Conservation (phyloP, 345 rosid species). For the Hibiscus mutabilis region DNA sequence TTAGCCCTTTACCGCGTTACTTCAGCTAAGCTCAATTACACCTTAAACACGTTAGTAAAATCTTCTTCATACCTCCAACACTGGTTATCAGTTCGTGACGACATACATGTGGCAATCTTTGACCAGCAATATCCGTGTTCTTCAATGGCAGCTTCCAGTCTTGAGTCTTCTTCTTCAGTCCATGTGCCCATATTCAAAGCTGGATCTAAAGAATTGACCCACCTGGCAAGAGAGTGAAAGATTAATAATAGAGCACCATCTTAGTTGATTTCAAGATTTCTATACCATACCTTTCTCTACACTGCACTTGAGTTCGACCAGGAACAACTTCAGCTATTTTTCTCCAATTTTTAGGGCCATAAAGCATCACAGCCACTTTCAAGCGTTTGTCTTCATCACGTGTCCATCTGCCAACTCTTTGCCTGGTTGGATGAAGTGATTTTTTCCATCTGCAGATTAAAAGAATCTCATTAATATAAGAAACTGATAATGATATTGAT, state of each 20-base stretch:
- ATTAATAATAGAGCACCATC: conserved; percentile 12
- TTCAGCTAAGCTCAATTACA: neutral
- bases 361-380: conserved; percentile 72
- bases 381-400: conserved; percentile 61
- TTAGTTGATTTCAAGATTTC: neutral
- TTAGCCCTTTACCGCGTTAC: neutral
- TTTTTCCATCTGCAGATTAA: conserved; percentile 64
- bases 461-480: neutral
- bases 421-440: conserved; percentile 54
- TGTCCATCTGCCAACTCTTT: conserved; percentile 55
- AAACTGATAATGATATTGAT: neutral
- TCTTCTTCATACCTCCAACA: conserved; percentile 55
- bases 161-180: conserved; percentile 74
- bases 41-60: neutral
- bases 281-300: conserved; percentile 68
- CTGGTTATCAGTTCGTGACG: conserved; percentile 75
- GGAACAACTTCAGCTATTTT: conserved; percentile 78
- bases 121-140: conserved; percentile 72
- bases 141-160: conserved; percentile 52
- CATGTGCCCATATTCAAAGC: conserved; percentile 48
- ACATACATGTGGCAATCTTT: conserved; percentile 52
- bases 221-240: conserved; percentile 34
- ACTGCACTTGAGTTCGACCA: conserved; percentile 68
- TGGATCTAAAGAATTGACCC: conserved; percentile 82
- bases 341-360: conserved; percentile 75